Percentiles rank a stretch among this genome's conserved stretches.
phyloP scores from a whole-genome alignment of 2,329 filamentous ascomycete genomes.

The Tolypocladium tundrense region DNA sequence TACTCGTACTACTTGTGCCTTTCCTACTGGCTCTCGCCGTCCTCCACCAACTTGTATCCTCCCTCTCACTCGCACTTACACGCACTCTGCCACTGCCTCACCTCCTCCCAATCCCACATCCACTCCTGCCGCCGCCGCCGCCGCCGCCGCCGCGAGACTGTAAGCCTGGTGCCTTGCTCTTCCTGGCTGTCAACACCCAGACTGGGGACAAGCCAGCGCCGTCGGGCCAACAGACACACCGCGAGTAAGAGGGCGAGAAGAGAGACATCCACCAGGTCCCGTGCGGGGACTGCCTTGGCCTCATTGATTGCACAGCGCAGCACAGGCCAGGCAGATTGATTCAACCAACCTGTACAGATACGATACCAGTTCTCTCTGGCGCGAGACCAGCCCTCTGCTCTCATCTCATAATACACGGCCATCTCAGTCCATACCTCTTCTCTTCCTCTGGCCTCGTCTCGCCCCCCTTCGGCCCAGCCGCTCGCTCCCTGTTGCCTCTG shows the following conservation, averaged over 20 bases:
- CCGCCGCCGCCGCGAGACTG: background rate
- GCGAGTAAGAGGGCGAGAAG: slow-evolving; percentile 11
- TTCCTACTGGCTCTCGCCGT: background rate
- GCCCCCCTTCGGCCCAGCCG: background rate
- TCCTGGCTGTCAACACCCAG: background rate
- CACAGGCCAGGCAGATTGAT: slow-evolving; percentile 3
- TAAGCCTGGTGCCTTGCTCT: background rate
- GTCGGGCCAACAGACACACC: slow-evolving; percentile 1
- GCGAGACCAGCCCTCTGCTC: slow-evolving; percentile 2
- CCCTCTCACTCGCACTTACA: background rate
- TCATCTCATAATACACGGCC: slow-evolving; percentile 3
- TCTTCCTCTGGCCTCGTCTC: background rate
- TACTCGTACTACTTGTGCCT: background rate
- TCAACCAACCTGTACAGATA: slow-evolving; percentile 5
- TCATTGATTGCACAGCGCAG: slow-evolving; percentile 2
- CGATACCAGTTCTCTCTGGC: slow-evolving; percentile 2
- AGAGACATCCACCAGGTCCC: slow-evolving; percentile 11
- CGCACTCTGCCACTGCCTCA: background rate
- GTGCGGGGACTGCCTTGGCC: slow-evolving; percentile 6
- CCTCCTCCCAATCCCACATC: background rate
- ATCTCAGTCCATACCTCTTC: background rate
- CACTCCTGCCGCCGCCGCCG: background rate
- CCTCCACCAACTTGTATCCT: background rate
- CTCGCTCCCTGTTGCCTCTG: background rate
- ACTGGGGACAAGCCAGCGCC: slow-evolving; percentile 1